phyloP scores from a whole-genome alignment of 2,329 filamentous ascomycete genomes.

The Colletotrichum endophyticum region DNA sequence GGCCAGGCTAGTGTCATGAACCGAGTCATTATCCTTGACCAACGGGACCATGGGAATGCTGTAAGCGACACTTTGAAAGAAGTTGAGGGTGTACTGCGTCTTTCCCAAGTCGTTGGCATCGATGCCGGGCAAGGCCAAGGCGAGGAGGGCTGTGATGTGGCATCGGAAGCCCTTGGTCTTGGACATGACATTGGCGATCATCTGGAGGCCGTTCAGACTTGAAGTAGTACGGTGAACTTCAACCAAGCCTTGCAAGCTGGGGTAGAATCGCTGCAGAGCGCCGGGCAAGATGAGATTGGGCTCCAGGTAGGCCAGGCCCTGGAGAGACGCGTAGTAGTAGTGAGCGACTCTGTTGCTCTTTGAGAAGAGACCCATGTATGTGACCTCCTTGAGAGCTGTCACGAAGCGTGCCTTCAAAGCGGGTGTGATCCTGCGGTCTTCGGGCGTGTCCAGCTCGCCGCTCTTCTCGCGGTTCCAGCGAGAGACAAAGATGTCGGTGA shows the following conservation, averaged over 20 bases:
- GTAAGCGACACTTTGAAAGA: conserved; percentile 95
- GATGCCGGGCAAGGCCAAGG: conserved; percentile 90
- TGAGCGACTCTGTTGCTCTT: conserved; percentile 93
- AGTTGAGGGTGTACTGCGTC: conserved; percentile 91
- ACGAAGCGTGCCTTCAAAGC: conserved; percentile 91
- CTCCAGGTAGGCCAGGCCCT: conserved; percentile 88
- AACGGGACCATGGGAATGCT: conserved; percentile 92
- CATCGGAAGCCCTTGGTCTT: conserved; percentile 95
- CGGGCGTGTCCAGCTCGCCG: conserved; percentile 86
- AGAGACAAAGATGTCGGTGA: conserved; percentile 96
- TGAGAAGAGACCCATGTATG: conserved; percentile 97
- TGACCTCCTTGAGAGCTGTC: conserved; percentile 84
- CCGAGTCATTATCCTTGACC: conserved; percentile 68
- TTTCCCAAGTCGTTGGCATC: conserved; percentile 98
- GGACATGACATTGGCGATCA: conserved; percentile 89
- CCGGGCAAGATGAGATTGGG: conserved; percentile 91
- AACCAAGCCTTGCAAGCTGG: conserved; percentile 93
- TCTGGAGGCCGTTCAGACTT: conserved; percentile 88
- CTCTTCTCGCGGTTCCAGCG: conserved; percentile 96
- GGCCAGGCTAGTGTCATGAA: conserved; percentile 78
- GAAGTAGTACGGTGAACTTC: conserved; percentile 97
- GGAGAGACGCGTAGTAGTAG: conserved; percentile 88
- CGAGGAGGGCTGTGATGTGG: conserved; percentile 92
- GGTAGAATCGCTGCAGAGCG: conserved; percentile 93
- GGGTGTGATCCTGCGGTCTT: conserved; percentile 78